phyloP scores from a whole-genome alignment of 345 rosid species.

The Dimocarpus longan region DNA sequence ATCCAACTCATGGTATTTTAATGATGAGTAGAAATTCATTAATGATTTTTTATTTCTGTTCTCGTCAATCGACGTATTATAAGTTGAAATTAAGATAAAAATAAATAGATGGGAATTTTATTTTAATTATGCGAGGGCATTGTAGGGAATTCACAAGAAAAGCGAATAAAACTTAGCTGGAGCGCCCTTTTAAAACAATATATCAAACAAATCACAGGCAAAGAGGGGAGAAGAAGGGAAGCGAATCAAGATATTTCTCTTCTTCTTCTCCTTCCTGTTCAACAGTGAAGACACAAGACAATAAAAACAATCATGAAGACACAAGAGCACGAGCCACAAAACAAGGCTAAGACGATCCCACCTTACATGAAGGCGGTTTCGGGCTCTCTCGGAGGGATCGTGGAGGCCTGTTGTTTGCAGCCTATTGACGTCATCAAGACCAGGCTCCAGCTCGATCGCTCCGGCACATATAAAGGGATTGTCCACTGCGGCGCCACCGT shows the following conservation, averaged over 20 bases:
- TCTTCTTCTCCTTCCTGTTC: slow-evolving; percentile 2
- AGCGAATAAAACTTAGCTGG: no score
- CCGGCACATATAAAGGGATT: slow-evolving; percentile 75
- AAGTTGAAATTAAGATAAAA: no score
- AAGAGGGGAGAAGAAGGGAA: slow-evolving; percentile 13
- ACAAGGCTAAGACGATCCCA: slow-evolving; percentile 47
- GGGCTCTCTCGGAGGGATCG: slow-evolving; percentile 84
- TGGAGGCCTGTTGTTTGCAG: slow-evolving; percentile 90
- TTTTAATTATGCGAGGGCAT: no score
- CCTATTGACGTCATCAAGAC: slow-evolving; percentile 97
- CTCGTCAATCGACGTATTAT: no score
- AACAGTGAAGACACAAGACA: background rate
- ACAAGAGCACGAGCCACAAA: slow-evolving; percentile 4
- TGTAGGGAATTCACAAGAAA: no score
- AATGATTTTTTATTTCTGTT: no score
- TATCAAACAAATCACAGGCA: no score
- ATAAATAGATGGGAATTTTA: no score
- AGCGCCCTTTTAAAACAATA: no score
- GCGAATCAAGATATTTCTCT: background rate
- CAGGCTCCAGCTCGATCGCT: slow-evolving; percentile 78
- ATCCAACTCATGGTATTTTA: no score
- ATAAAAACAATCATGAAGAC: background rate
- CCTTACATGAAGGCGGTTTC: slow-evolving; percentile 90
- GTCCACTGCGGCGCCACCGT: slow-evolving; percentile 78
- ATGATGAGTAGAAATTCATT: no score